A percentile compares a stretch with the other conserved stretches of the same genome.
Evolutionary conservation across 2,329 filamentous ascomycete species (phyloP).

Genomic region (Pestalotiopsis sp.): DNA sequence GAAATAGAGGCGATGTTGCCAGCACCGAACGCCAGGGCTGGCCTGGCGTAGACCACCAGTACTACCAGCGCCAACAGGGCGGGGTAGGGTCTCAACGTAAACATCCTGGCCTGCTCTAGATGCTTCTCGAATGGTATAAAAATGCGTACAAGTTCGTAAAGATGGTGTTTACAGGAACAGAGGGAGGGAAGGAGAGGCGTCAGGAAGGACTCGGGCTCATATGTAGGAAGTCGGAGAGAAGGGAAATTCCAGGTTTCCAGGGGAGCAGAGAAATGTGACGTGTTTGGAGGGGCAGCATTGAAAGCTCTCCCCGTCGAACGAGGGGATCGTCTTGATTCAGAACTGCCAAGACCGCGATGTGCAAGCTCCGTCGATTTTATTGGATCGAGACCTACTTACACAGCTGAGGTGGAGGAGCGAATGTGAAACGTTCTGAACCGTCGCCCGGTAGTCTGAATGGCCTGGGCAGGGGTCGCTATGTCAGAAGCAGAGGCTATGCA

Average conservation of each 20-base stretch:
- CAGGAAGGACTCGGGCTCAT: conserved; percentile 3
- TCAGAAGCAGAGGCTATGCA: neutral
- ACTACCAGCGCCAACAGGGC: conserved; percentile 59
- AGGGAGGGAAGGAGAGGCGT: neutral
- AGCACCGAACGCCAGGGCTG: conserved; percentile 79
- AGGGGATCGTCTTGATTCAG: conserved; percentile 14
- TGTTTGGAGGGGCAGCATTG: conserved; percentile 13
- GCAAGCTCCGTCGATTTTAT: conserved; percentile 1
- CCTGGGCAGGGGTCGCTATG: neutral
- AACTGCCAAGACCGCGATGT: conserved; percentile 12
- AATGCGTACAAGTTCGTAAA: neutral
- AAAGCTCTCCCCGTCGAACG: conserved; percentile 10
- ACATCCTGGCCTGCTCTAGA: conserved; percentile 41
- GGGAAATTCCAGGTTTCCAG: neutral
- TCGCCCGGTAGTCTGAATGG: neutral
- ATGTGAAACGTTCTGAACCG: conserved; percentile 6
- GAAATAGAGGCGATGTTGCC: conserved; percentile 85
- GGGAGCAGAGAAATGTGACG: conserved; percentile 3
- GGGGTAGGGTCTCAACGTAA: conserved; percentile 48
- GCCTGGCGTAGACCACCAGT: conserved; percentile 68
- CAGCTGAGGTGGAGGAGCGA: conserved; percentile 9
- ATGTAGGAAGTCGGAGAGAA: neutral
- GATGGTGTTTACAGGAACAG: neutral
- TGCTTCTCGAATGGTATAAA: conserved; percentile 4
- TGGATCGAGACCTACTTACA: conserved; percentile 1